Evolutionary conservation across 139 green algal genomes (phyloP), one percentile per base, ranked within the genome.

Genomic region (Chlamydomonas schloesseri): DNA sequence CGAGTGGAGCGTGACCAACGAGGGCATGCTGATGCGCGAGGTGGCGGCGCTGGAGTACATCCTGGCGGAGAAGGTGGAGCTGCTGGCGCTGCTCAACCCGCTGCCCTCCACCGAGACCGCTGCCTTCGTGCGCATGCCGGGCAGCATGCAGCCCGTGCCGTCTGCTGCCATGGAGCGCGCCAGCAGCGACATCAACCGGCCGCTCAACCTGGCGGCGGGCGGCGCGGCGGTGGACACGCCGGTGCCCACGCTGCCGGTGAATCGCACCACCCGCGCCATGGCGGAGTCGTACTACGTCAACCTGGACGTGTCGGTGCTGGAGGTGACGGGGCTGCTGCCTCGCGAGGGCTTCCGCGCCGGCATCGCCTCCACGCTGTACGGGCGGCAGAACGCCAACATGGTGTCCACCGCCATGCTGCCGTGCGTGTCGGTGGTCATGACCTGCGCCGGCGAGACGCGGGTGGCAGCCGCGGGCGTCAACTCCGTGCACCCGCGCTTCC

Each of bases 11-110:
- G 89, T 97, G n/a, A 97, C 91, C 0, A 88, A 89, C 0, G 90
- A 94, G 62, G 92, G 91, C n/a, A 62, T 97, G 88, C 91, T 97
- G 62, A 90, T 81, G 64, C 93, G 93, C 20, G 95, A 97, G 92
- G 89, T 97, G 20, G 69, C 83, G 0, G 89, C 91, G 28, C 91
- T 98, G 70, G 94, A 97, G 89, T 80, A 73, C 18, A 90, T 98
- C 84, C 84, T 97, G 55, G 87, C 88, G 26, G 88, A 97, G 87
- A 89, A 89, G 84, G 24, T 88, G 34, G 95, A 98, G 91, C 93
- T 97, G 55, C 73, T 96, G 75, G 93, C 93, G 33, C 87, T 92
- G 29, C 89, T 97, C 78, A 84, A 88, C 26, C 94, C 94, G 0
- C 78, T 97, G 31, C 53, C 81, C 1, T 70, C 89, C 14, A 24